These are phyloP conservation scores for Vachellia pachyceras DNA, from an alignment of 306 rosid genomes.

Conservation along the genomic window DNA sequence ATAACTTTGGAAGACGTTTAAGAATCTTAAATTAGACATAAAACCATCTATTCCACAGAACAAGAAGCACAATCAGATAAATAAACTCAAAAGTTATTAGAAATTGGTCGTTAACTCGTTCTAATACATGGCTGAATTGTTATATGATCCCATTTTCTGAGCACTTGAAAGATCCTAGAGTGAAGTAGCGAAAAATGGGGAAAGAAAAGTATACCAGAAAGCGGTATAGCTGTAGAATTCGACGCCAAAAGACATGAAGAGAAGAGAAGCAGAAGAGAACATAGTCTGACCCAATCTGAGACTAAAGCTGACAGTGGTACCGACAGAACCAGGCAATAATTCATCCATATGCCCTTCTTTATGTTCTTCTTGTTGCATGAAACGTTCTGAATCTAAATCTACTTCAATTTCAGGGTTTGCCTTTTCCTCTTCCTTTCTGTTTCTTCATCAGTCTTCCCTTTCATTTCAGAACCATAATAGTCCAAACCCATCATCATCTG, in stretches of 20 bases:
- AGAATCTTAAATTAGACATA: neutral
- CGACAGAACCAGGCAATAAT: slow-evolving; percentile 74
- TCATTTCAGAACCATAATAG: slow-evolving; percentile 36
- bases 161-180: neutral
- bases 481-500: slow-evolving; percentile 14
- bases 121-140: neutral
- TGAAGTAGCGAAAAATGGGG: neutral
- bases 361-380: slow-evolving; percentile 30
- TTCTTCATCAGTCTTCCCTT: slow-evolving; percentile 47
- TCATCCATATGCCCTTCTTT: slow-evolving; percentile 58
- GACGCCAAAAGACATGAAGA: slow-evolving; percentile 85
- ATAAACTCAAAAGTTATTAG: slow-evolving; percentile 16
- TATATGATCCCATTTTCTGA: neutral
- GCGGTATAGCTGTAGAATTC: slow-evolving; percentile 89
- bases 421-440: slow-evolving; percentile 45
- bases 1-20: neutral
- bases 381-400: slow-evolving; percentile 6
- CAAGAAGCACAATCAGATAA: neutral
- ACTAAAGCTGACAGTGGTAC: slow-evolving; percentile 74
- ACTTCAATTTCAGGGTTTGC: slow-evolving; percentile 33
- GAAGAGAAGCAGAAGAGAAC: slow-evolving; percentile 84
- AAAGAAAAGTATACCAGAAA: slow-evolving; percentile 66
- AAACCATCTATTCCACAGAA: neutral
- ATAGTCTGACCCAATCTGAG: slow-evolving; percentile 80
- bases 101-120: neutral